Evolutionary conservation across 306 rosid genomes (phyloP).

Genomic region (Leucaena leucocephala): DNA sequence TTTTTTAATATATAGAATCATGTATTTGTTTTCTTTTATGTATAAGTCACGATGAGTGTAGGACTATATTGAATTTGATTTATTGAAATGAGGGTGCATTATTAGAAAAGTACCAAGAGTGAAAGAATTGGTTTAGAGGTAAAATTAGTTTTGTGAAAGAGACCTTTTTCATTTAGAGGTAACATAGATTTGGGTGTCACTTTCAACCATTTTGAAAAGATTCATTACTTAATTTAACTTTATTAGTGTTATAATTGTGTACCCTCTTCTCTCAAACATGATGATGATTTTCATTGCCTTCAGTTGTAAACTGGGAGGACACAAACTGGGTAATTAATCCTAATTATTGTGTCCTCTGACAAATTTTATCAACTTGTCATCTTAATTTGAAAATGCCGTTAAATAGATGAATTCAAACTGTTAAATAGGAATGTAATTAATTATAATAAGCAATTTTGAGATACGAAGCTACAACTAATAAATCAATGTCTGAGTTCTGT

Average conservation of each 20-base stretch:
- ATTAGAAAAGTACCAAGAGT: not conserved
- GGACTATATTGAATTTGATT: too few relatives aligned
- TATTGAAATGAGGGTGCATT: not conserved
- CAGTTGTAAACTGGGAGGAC: not conserved
- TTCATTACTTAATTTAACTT: not conserved
- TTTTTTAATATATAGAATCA: too few relatives aligned
- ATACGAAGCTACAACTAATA: not conserved
- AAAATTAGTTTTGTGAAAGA: not conserved
- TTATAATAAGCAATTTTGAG: not conserved
- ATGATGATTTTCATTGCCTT: not conserved
- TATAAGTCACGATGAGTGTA: not conserved
- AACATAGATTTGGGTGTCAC: not conserved
- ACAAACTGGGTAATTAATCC: not conserved
- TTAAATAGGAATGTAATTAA: not conserved
- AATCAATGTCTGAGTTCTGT: too few relatives aligned
- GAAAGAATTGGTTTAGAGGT: conserved; percentile 6
- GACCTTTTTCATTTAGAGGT: not conserved
- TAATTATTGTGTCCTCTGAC: not conserved
- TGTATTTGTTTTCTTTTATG: not conserved
- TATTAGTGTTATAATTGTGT: not conserved
- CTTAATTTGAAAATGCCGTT: not conserved
- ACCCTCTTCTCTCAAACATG: not conserved
- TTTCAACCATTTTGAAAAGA: not conserved
- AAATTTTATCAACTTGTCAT: not conserved
- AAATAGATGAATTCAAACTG: not conserved